Base-by-base conservation (phyloP, 176 grass and related monocot genomes). In the Eremochloa ophiuroides region DNA sequence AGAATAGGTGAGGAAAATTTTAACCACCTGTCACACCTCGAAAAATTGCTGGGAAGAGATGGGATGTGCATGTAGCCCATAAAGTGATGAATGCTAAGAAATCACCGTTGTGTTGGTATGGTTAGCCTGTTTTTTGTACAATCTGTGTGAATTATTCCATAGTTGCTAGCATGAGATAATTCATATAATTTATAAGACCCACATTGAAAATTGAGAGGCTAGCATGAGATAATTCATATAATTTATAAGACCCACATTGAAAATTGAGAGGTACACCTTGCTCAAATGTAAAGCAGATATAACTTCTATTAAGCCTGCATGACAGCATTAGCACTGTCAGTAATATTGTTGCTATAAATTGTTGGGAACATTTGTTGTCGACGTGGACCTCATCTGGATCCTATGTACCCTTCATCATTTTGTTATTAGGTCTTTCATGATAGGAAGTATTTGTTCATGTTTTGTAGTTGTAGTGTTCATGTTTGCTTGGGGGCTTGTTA, bases 371-470 rank as follows among this genome's bases (percentile, higher is more conserved):
- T 47, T 17, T 12, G 33, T 53, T 66, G 16, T 50, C 17, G 47
- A 50, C 33, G 20, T 69, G 62, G 9, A 55, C 14, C 39, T 30
- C 39, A 25, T 44, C 29, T 37, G 29, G 58, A 50, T 47, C 69
- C 74, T 74, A 15, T 22, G 47, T 68, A 39, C 6, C 26, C 39
- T 27, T 62, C 25, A 18, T 75, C 23, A 29, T 74, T 84, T 64
- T 79, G 59, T 66, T 51, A 50, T 48, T 29, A 60, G 76, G 12
- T 73, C 34, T 77, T 67, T 74, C n/a, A 27, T 88, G 61, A 67
- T 73, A 47, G 42, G 26, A 26, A 66, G 28, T 46, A 88, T 59
- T 47, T 78, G 16, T 40, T 63, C 58, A 56, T 79, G 17, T 29
- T n/a, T n/a, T n/a, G n/a, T n/a, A n/a, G n/a, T 67, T 67, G 58